phyloP scores from a whole-genome alignment of 2,329 filamentous ascomycete genomes.

The Hymenoscyphus fraxineus region DNA sequence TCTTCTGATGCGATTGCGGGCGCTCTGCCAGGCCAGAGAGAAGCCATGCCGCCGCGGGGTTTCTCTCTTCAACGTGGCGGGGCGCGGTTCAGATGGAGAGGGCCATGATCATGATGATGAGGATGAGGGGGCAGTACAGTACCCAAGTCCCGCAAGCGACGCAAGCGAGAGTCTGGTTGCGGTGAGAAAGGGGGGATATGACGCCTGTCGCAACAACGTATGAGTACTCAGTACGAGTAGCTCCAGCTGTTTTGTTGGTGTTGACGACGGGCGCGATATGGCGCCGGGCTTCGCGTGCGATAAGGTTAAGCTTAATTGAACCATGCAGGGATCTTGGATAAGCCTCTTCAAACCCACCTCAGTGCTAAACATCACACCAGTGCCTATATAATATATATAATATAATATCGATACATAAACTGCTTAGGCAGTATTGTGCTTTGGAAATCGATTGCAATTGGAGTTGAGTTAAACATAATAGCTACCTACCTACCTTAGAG shows the following conservation, averaged over 20 bases:
- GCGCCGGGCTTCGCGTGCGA: neutral
- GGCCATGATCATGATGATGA: neutral
- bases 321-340: neutral
- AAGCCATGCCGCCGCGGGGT: conserved; percentile 31
- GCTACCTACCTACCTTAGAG: no score
- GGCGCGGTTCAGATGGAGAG: neutral
- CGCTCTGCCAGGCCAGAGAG: conserved; percentile 26
- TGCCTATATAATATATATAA: no score
- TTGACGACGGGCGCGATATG: neutral
- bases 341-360: neutral
- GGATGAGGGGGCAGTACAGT: neutral
- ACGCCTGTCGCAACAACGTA: neutral
- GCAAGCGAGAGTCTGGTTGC: neutral
- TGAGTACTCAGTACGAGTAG: no score
- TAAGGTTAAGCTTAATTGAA: neutral
- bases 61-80: neutral
- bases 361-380: no score
- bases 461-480: no score
- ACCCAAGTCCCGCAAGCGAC: neutral
- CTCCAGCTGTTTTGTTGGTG: neutral
- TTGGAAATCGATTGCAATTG: no score
- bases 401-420: no score
- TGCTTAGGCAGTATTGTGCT: no score
- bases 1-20: conserved; percentile 6
- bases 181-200: neutral